Evolutionary conservation across 768 basidiomycete species (phyloP).

Genomic region (Kwoniella botswanensis): DNA sequence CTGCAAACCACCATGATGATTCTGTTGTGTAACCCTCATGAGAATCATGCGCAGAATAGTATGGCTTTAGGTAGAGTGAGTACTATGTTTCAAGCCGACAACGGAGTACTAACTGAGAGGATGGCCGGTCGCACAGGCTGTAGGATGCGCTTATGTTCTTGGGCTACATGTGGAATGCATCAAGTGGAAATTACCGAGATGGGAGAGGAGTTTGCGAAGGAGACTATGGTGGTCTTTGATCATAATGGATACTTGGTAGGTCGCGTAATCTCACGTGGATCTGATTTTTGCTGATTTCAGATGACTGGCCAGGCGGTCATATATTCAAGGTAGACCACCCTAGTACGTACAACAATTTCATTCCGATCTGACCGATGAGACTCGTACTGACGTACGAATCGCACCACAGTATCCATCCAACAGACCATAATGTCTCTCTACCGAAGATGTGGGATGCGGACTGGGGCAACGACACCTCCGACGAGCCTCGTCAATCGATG

Average conservation of each 20-base stretch:
- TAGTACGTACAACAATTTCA: conserved; percentile 10
- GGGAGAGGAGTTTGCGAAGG: conserved; percentile 30
- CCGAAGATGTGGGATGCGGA: conserved; percentile 28
- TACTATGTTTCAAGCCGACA: not conserved
- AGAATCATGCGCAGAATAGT: conserved; percentile 13
- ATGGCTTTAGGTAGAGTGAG: conserved; percentile 16
- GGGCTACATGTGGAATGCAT: conserved; percentile 33
- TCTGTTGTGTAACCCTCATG: conserved; percentile 12
- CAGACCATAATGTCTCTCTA: conserved; percentile 26
- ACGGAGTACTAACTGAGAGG: not conserved
- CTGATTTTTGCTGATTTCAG: not conserved
- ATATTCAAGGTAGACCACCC: conserved; percentile 16
- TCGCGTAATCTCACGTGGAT: not conserved
- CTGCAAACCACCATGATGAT: conserved; percentile 28
- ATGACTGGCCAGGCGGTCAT: conserved; percentile 3
- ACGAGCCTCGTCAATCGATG: conserved; percentile 23
- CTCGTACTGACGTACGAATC: not conserved
- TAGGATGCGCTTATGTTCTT: conserved; percentile 31
- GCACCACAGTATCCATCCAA: conserved; percentile 5
- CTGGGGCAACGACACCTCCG: conserved; percentile 19
- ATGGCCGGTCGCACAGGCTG: conserved; percentile 4
- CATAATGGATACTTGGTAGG: conserved; percentile 32
- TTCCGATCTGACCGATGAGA: not conserved
- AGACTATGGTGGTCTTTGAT: conserved; percentile 34
- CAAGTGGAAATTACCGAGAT: conserved; percentile 29